phyloP scores from a whole-genome alignment of 1,284 basidiomycete species.

The Rhodotorula sp. region DNA sequence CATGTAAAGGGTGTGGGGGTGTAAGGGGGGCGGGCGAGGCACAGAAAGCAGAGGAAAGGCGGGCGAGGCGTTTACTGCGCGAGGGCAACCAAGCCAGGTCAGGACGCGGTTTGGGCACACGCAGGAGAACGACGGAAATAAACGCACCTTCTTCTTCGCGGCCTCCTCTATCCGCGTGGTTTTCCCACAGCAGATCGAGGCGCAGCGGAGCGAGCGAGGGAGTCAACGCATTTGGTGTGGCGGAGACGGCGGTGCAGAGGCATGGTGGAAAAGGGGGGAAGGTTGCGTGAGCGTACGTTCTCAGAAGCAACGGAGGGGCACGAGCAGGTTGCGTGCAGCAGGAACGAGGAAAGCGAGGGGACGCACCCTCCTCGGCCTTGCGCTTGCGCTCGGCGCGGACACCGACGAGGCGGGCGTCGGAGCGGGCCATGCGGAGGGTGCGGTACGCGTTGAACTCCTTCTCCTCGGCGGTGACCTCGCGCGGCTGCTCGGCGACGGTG shows the following conservation, averaged over 20 bases:
- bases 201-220: no score
- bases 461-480: conserved; percentile 91
- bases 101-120: background rate
- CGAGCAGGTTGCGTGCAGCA: no score
- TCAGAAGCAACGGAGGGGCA: background rate
- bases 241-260: no score
- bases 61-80: background rate
- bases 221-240: no score
- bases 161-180: background rate
- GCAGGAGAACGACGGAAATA: no score
- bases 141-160: conserved; percentile 8
- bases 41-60: background rate
- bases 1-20: background rate
- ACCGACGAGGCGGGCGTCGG: conserved; percentile 82
- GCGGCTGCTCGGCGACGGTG: conserved; percentile 73
- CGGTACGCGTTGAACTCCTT: conserved; percentile 84
- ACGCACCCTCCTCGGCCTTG: conserved; percentile 76
- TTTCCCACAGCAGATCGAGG: no score
- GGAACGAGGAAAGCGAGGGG: background rate
- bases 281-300: background rate
- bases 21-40: background rate
- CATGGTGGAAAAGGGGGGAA: background rate
- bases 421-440: conserved; percentile 83
- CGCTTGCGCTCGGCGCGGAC: conserved; percentile 68
- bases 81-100: background rate